Evolutionary conservation across 2,329 filamentous ascomycete genomes (phyloP), one percentile per base, ranked within the genome.

Genomic region (Cadophora gregata): DNA sequence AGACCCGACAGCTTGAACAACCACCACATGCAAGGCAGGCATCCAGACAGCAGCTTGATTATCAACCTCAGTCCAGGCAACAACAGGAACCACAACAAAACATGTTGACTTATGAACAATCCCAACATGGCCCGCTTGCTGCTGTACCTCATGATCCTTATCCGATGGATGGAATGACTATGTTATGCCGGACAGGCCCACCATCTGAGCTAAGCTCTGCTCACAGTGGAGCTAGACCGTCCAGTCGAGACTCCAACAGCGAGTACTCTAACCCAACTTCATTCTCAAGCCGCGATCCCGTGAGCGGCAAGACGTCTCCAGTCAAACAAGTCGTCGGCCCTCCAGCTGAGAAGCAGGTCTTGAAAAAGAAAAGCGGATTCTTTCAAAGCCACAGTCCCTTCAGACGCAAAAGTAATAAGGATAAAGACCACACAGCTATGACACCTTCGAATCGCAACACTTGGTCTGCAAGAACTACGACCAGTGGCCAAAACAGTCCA

Each of bases 371-470:
- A 80, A 88, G 88, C 78, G 96, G 92, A 67, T 97, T 98, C 80
- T 97, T 99, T 81, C 93, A 94, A 77, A 93, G 93, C 73, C 92
- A 95, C 76, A 95, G 92, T 71, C 95, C 95, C 0, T 99, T 99
- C 82, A 86, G 94, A 36, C 88, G 95, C 64, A 97, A 96, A 86
- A 97, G 94, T 77, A 93, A 90, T 74, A 87, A 87, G 70, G 88
- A 90, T 63, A 94, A 93, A 74, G 92, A 93, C 53, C 75, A 82
- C 3, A 81, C 82, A 62, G 59, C 64, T 4, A 70, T 73, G 14
- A 74, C 80, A 6, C 71, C 79, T 0, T 75, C 79, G 1, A 85
- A 80, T 74, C 80, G 88, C 60, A 89, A 86, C 75, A 89, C 87
- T 3, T 91, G 88, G 88, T 85, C 76, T 55, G 73, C 72, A 10